Base-by-base conservation (phyloP, 2,329 filamentous ascomycete genomes). In the Aspergillus novoparasiticus region DNA sequence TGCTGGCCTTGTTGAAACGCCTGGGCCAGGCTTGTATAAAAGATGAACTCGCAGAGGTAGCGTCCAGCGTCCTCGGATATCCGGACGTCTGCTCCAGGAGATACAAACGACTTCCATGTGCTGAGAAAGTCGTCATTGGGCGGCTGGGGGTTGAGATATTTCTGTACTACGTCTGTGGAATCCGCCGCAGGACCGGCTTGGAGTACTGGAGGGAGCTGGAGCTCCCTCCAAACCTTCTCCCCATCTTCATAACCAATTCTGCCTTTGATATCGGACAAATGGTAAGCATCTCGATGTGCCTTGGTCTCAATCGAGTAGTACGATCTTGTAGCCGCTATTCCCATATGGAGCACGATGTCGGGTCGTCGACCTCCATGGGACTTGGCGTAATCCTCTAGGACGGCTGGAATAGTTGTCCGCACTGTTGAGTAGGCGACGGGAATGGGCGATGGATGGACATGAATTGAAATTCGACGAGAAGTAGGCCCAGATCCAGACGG, bases 31-130 rank as follows among this genome's bases (percentile, higher is more conserved):
- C 87, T 90, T 8, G 86, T 87, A 76, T 88, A 93, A 76, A 90
- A 92, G 68, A 90, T 92, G 72, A 91, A 94, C 73, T 94, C 91
- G 77, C 91, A 94, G 19, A 93, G 81, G 75, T 90, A 94, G 23
- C 84, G 85, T 3, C 91, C 91, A 0, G 91, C 87, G 68, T 94
- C 89, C 50, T 88, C 84, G 0, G 89, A 92, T 45, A 90, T 80
- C 36, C 86, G 83, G 9, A 84, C 69, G 64, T 83, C 80, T 14
- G 72, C 67, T 2, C 66, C 71, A 32, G 70, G 36, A 8, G 78
- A 72, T 4, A 70, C 69, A 60, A 74, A 70, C 0, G 70, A 66
- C 50, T 73, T 72, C 78, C 78, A 80, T 5, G 67, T 65, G 23
- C 70, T 66, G 11, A 80, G 65, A 54, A 81, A 76, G 4, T 70